A percentile compares a stretch with the other conserved stretches of the same genome.
These are phyloP conservation scores for Clavispora carvajalis DNA, from an alignment of 805 yeast species.

Conservation along the genomic window DNA sequence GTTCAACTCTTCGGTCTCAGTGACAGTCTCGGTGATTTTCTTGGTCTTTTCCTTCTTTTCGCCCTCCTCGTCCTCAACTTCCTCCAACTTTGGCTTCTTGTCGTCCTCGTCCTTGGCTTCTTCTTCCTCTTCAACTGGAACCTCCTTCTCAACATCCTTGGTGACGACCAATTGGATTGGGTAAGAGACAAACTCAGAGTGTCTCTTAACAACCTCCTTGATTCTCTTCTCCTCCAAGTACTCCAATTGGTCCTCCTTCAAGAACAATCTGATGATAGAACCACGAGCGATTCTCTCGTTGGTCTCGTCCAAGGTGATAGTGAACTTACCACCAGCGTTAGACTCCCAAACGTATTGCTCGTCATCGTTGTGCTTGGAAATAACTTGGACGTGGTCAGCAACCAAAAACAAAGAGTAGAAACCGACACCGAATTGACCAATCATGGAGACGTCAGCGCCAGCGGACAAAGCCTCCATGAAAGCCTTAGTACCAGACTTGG, in stretches of 20 bases:
- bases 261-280: conserved; percentile 88
- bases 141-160: conserved; percentile 98
- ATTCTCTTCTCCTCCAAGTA: conserved; percentile 99
- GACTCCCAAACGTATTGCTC: conserved; percentile 99
- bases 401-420: conserved; percentile 99
- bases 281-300: conserved; percentile 92
- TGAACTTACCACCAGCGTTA: conserved; percentile 99
- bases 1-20: conserved; percentile 97
- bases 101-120: conserved; percentile 58
- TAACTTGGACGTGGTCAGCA: conserved; percentile 97
- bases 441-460: conserved; percentile 99
- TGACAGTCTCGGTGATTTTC: conserved; percentile 87
- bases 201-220: conserved; percentile 98
- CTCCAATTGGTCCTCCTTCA: conserved; percentile 98
- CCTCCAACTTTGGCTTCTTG: conserved; percentile 66
- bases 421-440: conserved; percentile 99
- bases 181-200: conserved; percentile 98
- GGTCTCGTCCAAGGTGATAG: conserved; percentile 83
- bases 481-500: conserved; percentile 99
- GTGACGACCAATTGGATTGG: conserved; percentile 98
- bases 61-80: conserved; percentile 58
- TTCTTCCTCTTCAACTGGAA: conserved; percentile 69
- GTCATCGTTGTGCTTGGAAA: conserved; percentile 97
- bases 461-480: conserved; percentile 99
- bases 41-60: conserved; percentile 73